phyloP scores from a whole-genome alignment of 169 alveolate genomes.

The Theileria equi region DNA sequence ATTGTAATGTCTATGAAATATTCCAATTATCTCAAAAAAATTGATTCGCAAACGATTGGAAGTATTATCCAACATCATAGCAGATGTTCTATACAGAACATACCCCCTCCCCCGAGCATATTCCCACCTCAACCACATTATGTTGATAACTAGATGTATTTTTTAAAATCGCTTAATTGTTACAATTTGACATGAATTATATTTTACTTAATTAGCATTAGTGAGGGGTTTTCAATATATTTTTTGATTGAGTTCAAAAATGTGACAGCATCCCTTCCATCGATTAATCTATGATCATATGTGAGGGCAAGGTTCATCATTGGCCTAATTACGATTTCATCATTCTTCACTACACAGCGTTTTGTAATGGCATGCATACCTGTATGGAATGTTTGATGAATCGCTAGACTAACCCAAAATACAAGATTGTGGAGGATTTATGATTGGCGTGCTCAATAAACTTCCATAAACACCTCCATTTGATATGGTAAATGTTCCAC shows the following conservation, averaged over 20 bases:
- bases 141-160: constrained; percentile 16
- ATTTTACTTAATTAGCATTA: constrained; percentile 56
- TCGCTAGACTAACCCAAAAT: constrained; percentile 75
- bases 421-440: constrained; percentile 93
- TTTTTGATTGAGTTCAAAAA: constrained; percentile 88
- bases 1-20: constrained; percentile 44
- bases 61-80: constrained; percentile 23
- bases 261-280: constrained; percentile 96
- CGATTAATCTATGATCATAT: constrained; percentile 95
- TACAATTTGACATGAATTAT: background rate
- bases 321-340: constrained; percentile 91
- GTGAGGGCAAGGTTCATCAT: constrained; percentile 93
- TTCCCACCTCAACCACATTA: constrained; percentile 30
- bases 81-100: constrained; percentile 25
- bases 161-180: background rate
- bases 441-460: constrained; percentile 93
- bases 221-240: constrained; percentile 89
- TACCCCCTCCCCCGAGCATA: constrained; percentile 52
- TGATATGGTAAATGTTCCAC: constrained; percentile 95
- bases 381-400: background rate
- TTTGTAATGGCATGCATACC: constrained; percentile 92
- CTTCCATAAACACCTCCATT: constrained; percentile 96
- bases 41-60: constrained; percentile 20
- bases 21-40: constrained; percentile 24
- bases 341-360: constrained; percentile 90